Evolutionary conservation across 2,329 filamentous ascomycete species (phyloP).

Genomic region (Epichloe festucae): DNA sequence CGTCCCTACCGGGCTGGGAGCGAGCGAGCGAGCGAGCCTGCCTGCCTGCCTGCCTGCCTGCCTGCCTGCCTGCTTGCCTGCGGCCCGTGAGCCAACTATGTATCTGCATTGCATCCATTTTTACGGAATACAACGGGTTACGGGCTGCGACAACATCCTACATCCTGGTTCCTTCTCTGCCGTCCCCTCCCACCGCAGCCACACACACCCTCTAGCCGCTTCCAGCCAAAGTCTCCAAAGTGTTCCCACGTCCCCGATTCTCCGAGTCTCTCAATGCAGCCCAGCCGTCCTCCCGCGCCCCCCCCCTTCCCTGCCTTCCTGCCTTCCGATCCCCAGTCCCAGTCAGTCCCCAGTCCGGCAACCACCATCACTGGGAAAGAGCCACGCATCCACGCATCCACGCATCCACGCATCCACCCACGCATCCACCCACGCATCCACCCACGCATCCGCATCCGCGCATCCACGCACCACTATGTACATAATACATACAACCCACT

Average conservation of each 20-base stretch:
- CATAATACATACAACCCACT: not conserved
- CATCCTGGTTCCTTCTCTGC: not conserved
- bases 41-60: no score
- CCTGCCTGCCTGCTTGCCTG: no score
- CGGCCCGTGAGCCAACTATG: no score
- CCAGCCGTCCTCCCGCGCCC: not conserved
- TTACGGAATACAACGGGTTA: no score
- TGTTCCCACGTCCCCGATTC: not conserved
- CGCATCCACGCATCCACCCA: not conserved
- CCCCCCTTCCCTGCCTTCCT: not conserved
- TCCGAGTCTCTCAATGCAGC: not conserved
- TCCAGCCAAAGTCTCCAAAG: not conserved
- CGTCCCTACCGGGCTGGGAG: no score
- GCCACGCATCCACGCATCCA: conserved; percentile 1
- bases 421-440: no score
- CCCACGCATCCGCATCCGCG: no score
- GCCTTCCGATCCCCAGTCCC: not conserved
- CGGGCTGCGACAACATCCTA: no score
- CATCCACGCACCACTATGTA: not conserved
- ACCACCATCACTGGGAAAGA: conserved; percentile 2
- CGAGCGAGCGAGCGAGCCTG: no score
- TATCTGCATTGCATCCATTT: no score
- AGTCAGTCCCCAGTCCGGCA: not conserved
- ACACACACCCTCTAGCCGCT: conserved; percentile 1
- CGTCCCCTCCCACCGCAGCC: not conserved